Evolutionary conservation across 2,329 filamentous ascomycete species (phyloP), one percentile per base, ranked within the genome.

Genomic region (Trichoderma asperellum): DNA sequence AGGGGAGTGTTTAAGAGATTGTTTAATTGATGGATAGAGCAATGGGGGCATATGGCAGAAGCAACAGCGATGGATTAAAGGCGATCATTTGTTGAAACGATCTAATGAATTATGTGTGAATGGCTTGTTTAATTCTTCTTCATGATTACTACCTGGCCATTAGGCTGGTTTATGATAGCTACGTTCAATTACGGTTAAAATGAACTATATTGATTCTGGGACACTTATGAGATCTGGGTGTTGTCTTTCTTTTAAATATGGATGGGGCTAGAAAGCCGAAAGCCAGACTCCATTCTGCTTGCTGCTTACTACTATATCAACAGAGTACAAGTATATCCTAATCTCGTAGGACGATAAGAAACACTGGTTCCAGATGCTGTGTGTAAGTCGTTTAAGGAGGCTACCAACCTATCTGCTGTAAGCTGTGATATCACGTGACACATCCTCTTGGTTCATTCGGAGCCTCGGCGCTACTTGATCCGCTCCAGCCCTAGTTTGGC

Each of bases 1-100:
- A 78, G 77, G 70, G 78, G 75, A 10, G 73, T 76, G n/a, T 76
- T 82, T 47, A 82, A 79, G 75, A 79, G 76, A 70, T 37, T 82
- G 11, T 81, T 82, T 68, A 74, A 72, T n/a, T 79, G 34, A 52
- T 56, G 59, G 63, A 37, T 29, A 27, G 59, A 37, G 40, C 53
- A 43, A 56, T 40, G 35, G 59, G 59, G 60, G 14, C 35, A 47
- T 34, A 40, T 60, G 57, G 57, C 40, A 49, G 14, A 52, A 49
- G 47, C 56, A 37, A 56, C 68, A 53, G 68, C 34, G 66, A 65
- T 65, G 59, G 60, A 65, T 27, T 35, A 43, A 34, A 40, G 66
- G 40, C 24, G 53, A 12, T 60, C 43, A 55, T 63, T 71, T 71
- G 67, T 57, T 35, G 55, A 59, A 34, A 68, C 40, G 68, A 52